Evolutionary conservation across 108 stramenopile species (phyloP).

Genomic region (Cyclotella baltica): DNA sequence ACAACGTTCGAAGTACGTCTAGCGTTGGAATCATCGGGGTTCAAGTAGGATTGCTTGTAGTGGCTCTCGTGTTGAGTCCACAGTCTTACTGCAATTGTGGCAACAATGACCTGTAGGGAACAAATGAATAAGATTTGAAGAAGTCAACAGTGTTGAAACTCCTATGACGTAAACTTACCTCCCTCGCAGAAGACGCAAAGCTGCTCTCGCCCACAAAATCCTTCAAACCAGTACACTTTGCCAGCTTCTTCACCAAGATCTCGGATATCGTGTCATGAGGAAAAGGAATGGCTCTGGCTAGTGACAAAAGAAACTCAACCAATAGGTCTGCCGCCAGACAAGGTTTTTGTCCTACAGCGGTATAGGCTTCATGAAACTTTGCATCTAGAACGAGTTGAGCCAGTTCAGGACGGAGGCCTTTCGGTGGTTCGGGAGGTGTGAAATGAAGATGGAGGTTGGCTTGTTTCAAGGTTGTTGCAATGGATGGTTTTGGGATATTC

Average conservation of each 20-base stretch:
- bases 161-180: slow-evolving; percentile 10
- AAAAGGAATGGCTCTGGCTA: slow-evolving; percentile 75
- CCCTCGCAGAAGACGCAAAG: slow-evolving; percentile 30
- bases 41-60: slow-evolving; percentile 68
- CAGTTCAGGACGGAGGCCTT: slow-evolving; percentile 26
- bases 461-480: no score
- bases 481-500: no score
- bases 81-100: slow-evolving; percentile 74
- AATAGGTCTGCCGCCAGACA: slow-evolving; percentile 12
- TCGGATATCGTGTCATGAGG: slow-evolving; percentile 63
- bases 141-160: not conserved
- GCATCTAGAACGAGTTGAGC: slow-evolving; percentile 29
- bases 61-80: slow-evolving; percentile 67
- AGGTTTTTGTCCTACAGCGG: slow-evolving; percentile 9
- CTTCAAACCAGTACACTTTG: not conserved
- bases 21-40: slow-evolving; percentile 64
- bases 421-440: slow-evolving; percentile 32
- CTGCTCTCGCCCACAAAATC: slow-evolving; percentile 24
- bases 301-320: slow-evolving; percentile 52
- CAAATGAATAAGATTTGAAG: not conserved
- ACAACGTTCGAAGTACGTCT: slow-evolving; percentile 78
- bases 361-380: slow-evolving; percentile 42
- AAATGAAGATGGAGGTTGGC: slow-evolving; percentile 18
- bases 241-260: slow-evolving; percentile 60
- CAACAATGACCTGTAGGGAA: slow-evolving; percentile 41